These are phyloP conservation scores for Plasmodium knowlesi DNA, from an alignment of 169 alveolate species.

Conservation along the genomic window DNA sequence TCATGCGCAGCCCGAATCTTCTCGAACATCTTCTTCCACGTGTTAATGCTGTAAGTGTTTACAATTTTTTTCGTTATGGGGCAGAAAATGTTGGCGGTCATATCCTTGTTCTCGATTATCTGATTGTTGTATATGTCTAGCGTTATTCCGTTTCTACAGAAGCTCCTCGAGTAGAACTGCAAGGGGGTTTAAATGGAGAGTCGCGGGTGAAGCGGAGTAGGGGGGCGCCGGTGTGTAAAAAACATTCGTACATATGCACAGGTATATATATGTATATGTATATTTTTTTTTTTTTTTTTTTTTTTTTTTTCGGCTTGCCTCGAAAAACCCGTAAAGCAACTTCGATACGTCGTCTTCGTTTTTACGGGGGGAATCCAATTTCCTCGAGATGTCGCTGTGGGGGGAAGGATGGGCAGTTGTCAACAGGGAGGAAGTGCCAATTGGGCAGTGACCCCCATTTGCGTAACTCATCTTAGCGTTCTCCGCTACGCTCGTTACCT, in stretches of 20 bases:
- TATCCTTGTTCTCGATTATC: constrained; percentile 66
- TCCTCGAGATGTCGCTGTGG: constrained; percentile 35
- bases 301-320: constrained; percentile 12
- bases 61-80: constrained; percentile 70
- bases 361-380: constrained; percentile 5
- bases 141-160: constrained; percentile 55
- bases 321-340: constrained; percentile 65
- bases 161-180: constrained; percentile 45
- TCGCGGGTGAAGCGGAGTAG: background rate
- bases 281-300: constrained; percentile 5
- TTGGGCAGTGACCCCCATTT: background rate
- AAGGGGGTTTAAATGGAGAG: background rate
- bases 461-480: background rate
- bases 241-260: background rate
- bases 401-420: background rate
- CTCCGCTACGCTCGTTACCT: background rate
- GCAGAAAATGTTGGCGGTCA: constrained; percentile 69
- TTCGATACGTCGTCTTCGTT: constrained; percentile 66
- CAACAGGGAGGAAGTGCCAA: background rate
- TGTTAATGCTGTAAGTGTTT: constrained; percentile 65
- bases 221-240: background rate
- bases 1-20: constrained; percentile 59
- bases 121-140: constrained; percentile 65
- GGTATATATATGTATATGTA: too few relatives aligned
- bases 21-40: constrained; percentile 62